phyloP scores from a whole-genome alignment of 1,284 basidiomycete genomes.

The Sporisorium exsertum region DNA sequence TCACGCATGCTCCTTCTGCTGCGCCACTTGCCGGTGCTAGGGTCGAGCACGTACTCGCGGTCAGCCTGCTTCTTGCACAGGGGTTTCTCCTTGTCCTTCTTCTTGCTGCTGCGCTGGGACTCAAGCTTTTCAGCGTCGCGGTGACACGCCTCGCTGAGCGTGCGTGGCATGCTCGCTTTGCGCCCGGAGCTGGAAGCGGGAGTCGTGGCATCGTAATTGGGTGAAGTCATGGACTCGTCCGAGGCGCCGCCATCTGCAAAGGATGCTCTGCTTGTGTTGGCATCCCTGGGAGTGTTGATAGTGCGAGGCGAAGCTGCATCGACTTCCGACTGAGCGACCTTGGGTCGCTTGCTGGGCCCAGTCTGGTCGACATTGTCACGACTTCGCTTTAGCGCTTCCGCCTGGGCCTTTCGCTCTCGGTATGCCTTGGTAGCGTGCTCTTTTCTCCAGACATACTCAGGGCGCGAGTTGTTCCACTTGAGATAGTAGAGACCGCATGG shows the following conservation, averaged over 20 bases:
- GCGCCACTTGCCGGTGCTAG: slow-evolving; percentile 50
- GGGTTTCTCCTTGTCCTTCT: slow-evolving; percentile 36
- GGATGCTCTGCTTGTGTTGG: slow-evolving; percentile 1
- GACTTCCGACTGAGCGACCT: slow-evolving; percentile 21
- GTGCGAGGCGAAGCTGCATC: slow-evolving; percentile 33
- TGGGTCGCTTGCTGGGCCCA: slow-evolving; percentile 26
- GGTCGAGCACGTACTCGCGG: slow-evolving; percentile 42
- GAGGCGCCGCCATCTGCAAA: slow-evolving; percentile 8
- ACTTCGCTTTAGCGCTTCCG: slow-evolving; percentile 30
- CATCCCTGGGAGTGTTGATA: slow-evolving; percentile 18
- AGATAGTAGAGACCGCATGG: slow-evolving; percentile 64
- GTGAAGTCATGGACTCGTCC: slow-evolving; percentile 25
- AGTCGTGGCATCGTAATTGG: slow-evolving; percentile 28
- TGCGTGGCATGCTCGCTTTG: slow-evolving; percentile 46
- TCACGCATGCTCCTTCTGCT: slow-evolving; percentile 55
- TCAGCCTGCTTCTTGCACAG: slow-evolving; percentile 47
- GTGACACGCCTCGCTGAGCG: slow-evolving; percentile 49
- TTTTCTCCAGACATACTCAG: slow-evolving; percentile 55
- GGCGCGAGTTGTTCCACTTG: slow-evolving; percentile 58
- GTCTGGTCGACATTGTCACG: slow-evolving; percentile 13
- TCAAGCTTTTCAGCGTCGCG: slow-evolving; percentile 49
- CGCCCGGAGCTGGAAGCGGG: slow-evolving; percentile 22
- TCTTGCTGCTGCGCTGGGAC: slow-evolving; percentile 33
- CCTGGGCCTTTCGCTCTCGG: slow-evolving; percentile 30
- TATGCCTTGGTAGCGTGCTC: slow-evolving; percentile 43